Evolutionary conservation across 176 grass and related monocot species (phyloP), one percentile per base, ranked within the genome.

Genomic region (Oryza nivara): DNA sequence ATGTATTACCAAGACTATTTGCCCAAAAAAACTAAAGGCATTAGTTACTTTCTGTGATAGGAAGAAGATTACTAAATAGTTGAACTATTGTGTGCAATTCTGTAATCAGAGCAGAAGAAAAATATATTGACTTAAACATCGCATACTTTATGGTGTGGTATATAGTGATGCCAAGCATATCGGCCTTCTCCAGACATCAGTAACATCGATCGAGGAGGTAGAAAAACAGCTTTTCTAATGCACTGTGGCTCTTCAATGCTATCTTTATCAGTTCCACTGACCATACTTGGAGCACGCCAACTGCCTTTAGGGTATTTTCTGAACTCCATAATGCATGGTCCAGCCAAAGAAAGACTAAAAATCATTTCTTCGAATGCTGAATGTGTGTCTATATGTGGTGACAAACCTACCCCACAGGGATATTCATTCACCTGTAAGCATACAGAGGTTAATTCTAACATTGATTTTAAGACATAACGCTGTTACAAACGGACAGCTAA

Each of bases 161-260:
- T 95, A 83, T 98, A 98, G 87, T 98, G 96, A 90, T 98, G 89
- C 96, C 96, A 98, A 56, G 96, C 93, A 85, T 93, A 98, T 65
- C 91, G 85, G 17, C 93, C 93, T 95, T 98, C 93, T 86, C 93
- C 91, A 80, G 96, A 95, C 91, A 98, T 95, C 76, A 98, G 75
- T 85, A 98, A 81, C 83, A 98, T 92, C 0, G 96, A 98, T 11
- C 83, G 85, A 49, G 93, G 83, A 71, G 93, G 91, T 71, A 98
- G 87, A 44, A 92, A 95, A 85, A 98, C 83, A 74, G 91, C 91
- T 86, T 95, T 95, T 81, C 91, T 90, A 70, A 38, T 87, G 70
- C 83, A 86, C 47, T 70, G 80, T 63, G 87, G 73, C 9, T 78
- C 87, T 58, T 87, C 75, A 14, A 32, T 77, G 46, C 22, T 82